Evolutionary conservation across 768 basidiomycete genomes (phyloP).

Genomic region (Mycena polygramma): DNA sequence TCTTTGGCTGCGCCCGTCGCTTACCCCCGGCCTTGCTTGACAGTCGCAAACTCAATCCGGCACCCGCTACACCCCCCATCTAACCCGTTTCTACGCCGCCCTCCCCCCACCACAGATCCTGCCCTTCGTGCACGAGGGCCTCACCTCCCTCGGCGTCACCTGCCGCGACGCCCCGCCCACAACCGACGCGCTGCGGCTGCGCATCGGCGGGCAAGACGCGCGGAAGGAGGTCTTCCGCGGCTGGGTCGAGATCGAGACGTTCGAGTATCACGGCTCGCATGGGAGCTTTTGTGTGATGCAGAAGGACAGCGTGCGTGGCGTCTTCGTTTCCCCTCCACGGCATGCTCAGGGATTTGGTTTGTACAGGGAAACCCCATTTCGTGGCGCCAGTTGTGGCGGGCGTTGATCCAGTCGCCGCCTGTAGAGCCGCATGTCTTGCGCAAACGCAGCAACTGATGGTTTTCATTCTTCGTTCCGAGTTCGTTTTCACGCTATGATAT

Average conservation of each 20-base stretch:
- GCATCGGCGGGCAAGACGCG: slow-evolving; percentile 78
- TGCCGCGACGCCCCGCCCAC: slow-evolving; percentile 56
- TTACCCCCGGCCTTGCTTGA: background rate
- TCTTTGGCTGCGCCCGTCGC: background rate
- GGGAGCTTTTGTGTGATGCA: slow-evolving; percentile 81
- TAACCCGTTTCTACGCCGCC: slow-evolving; percentile 86
- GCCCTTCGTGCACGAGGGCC: slow-evolving; percentile 65
- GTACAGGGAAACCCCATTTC: slow-evolving; percentile 80
- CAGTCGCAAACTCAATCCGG: slow-evolving; percentile 90
- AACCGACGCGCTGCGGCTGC: slow-evolving; percentile 51
- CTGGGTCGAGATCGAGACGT: slow-evolving; percentile 79
- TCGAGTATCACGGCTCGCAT: slow-evolving; percentile 58
- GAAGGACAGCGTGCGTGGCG: slow-evolving; percentile 70
- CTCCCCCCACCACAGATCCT: slow-evolving; percentile 67
- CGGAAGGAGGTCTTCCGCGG: slow-evolving; percentile 79
- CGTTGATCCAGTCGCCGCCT: slow-evolving; percentile 61
- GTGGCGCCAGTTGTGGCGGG: slow-evolving; percentile 84
- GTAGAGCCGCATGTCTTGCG: slow-evolving; percentile 71
- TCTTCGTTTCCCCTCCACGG: slow-evolving; percentile 1
- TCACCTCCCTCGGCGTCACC: slow-evolving; percentile 63
- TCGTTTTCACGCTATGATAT: background rate
- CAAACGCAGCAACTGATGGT: background rate
- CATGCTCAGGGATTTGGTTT: slow-evolving; percentile 5
- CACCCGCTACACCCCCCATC: slow-evolving; percentile 75
- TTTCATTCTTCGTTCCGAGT: too few species aligned